Evolutionary conservation across 768 basidiomycete genomes (phyloP).

Genomic region (Mycena capillaripes): DNA sequence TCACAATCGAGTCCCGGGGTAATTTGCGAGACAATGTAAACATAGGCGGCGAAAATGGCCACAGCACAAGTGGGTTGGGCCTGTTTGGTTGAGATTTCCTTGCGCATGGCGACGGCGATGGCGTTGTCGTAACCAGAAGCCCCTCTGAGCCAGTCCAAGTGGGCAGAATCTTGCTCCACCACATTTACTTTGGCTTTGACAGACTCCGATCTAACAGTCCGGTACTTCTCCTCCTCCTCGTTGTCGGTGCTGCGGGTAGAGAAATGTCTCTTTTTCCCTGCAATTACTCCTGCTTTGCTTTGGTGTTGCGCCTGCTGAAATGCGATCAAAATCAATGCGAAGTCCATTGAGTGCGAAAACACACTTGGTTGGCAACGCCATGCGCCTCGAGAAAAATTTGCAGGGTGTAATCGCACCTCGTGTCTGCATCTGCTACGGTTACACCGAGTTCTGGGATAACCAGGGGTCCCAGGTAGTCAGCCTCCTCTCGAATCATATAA

Average conservation of each 20-base stretch:
- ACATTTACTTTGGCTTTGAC: neutral
- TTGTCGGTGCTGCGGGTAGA: neutral
- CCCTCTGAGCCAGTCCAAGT: neutral
- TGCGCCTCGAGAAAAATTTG: neutral
- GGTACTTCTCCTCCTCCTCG: neutral
- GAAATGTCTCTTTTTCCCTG: neutral
- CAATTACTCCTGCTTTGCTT: neutral
- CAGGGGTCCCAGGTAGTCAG: neutral
- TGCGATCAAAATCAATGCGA: neutral
- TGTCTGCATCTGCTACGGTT: neutral
- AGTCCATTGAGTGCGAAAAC: neutral
- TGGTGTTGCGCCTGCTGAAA: neutral
- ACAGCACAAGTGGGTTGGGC: neutral
- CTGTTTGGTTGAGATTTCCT: neutral
- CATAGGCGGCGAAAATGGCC: neutral
- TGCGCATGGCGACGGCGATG: neutral
- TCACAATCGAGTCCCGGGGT: neutral
- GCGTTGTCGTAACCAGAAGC: neutral
- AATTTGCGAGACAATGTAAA: neutral
- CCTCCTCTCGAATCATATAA: neutral
- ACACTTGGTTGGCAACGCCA: neutral
- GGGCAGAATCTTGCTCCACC: neutral
- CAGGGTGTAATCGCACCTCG: neutral
- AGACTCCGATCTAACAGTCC: neutral
- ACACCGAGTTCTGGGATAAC: neutral